These are phyloP conservation scores for Holtermannia corniformis DNA, from an alignment of 768 basidiomycete species.

Conservation along the genomic window DNA sequence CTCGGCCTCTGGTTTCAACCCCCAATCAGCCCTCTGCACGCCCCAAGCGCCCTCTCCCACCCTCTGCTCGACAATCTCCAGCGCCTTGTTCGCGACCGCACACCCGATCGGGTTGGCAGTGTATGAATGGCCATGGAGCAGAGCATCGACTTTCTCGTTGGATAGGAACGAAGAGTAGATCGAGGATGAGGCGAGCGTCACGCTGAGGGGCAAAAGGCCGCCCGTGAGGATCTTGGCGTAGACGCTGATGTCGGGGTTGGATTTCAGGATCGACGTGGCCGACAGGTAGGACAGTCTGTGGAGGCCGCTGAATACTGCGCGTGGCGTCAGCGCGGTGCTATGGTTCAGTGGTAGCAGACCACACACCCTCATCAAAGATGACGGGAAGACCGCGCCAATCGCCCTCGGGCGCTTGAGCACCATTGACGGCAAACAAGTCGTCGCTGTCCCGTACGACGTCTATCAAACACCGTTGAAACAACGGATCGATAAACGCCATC, in stretches of 20 bases:
- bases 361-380: slow-evolving; percentile 69
- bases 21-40: slow-evolving; percentile 56
- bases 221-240: slow-evolving; percentile 92
- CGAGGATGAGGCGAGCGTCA: slow-evolving; percentile 68
- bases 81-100: slow-evolving; percentile 73
- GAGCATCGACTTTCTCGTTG: slow-evolving; percentile 65
- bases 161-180: slow-evolving; percentile 74
- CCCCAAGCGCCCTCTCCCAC: slow-evolving; percentile 51
- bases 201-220: slow-evolving; percentile 74
- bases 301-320: slow-evolving; percentile 74
- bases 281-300: slow-evolving; percentile 71
- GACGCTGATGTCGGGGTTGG: slow-evolving; percentile 74
- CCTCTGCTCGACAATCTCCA: slow-evolving; percentile 56
- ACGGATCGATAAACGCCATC: slow-evolving; percentile 94
- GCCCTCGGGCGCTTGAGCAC: slow-evolving; percentile 13
- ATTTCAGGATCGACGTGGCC: slow-evolving; percentile 53
- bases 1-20: slow-evolving; percentile 9
- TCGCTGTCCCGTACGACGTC: slow-evolving; percentile 58
- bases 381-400: slow-evolving; percentile 69
- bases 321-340: too few relatives aligned
- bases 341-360: background rate
- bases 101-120: slow-evolving; percentile 91
- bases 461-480: slow-evolving; percentile 81
- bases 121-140: slow-evolving; percentile 92
- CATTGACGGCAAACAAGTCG: slow-evolving; percentile 36